Evolutionary conservation across 2,329 filamentous ascomycete genomes (phyloP).

Genomic region (Thelonectria blattea): DNA sequence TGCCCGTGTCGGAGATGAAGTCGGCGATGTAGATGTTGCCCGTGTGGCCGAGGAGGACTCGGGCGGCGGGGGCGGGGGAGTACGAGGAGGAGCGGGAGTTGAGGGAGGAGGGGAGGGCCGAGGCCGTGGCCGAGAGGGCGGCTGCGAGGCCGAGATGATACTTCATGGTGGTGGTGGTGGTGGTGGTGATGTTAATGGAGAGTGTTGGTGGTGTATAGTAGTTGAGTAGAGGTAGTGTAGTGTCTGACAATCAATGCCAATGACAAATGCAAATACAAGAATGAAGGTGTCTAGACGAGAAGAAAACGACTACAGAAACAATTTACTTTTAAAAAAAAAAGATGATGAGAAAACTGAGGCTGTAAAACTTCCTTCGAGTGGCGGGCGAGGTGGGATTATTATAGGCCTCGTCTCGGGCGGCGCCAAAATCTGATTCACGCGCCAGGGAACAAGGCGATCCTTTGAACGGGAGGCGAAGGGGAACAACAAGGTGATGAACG

Average conservation of each 20-base stretch:
- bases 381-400: conserved; percentile 16
- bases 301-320: not conserved
- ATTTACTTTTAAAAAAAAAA: conserved; percentile 2
- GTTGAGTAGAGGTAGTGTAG: not conserved
- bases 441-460: not conserved
- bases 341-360: conserved; percentile 11
- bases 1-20: conserved; percentile 38
- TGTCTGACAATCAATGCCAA: conserved; percentile 6
- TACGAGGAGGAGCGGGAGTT: conserved; percentile 22
- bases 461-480: too few species aligned
- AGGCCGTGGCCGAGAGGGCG: conserved; percentile 25
- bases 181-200: not conserved
- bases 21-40: conserved; percentile 49
- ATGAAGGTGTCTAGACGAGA: not conserved
- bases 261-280: not conserved
- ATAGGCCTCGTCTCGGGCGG: not conserved
- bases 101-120: conserved; percentile 26
- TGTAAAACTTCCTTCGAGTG: conserved; percentile 4
- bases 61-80: conserved; percentile 24
- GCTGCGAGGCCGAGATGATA: conserved; percentile 32
- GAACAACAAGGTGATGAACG: not conserved
- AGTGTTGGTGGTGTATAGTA: not conserved
- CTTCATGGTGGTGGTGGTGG: conserved; percentile 27
- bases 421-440: conserved; percentile 19
- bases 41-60: conserved; percentile 50